Percentiles rank a stretch among this genome's conserved stretches.
These are phyloP conservation scores for Buddleja alternifolia DNA, from an alignment of 257 asterid species.

Conservation along the genomic window DNA sequence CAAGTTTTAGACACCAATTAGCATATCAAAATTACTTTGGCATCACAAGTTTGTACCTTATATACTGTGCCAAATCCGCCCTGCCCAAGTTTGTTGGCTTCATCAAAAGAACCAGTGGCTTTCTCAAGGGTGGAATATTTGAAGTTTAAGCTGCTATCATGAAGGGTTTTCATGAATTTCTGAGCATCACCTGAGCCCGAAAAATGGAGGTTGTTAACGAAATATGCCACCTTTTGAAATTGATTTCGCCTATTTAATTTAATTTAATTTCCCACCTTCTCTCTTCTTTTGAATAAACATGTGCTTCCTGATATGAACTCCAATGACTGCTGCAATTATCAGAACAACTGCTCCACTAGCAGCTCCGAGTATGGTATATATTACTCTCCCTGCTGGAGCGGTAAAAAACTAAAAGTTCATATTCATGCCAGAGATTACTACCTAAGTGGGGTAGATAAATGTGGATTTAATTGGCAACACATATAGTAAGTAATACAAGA, in stretches of 20 bases:
- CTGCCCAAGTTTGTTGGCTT: conserved; percentile 87
- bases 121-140: conserved; percentile 86
- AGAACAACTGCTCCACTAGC: conserved; percentile 60
- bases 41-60: conserved; percentile 44
- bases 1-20: neutral
- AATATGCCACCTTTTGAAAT: too few species aligned
- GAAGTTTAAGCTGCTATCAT: conserved; percentile 88
- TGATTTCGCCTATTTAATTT: too few species aligned
- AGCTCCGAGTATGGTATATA: conserved; percentile 49
- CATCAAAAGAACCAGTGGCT: conserved; percentile 78
- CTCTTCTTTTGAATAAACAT: conserved; percentile 66
- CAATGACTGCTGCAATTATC: conserved; percentile 50
- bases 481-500: too few species aligned
- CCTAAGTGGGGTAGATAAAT: too few species aligned
- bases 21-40: neutral
- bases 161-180: conserved; percentile 69
- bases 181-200: conserved; percentile 57
- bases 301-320: conserved; percentile 55
- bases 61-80: conserved; percentile 97
- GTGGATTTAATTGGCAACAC: too few species aligned
- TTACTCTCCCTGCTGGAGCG: conserved; percentile 50
- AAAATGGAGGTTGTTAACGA: too few species aligned
- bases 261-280: too few species aligned
- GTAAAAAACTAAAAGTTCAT: conserved; percentile 3
- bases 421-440: too few species aligned